phyloP scores from a whole-genome alignment of 2,329 filamentous ascomycete genomes.

The Sarocladium oryzae region DNA sequence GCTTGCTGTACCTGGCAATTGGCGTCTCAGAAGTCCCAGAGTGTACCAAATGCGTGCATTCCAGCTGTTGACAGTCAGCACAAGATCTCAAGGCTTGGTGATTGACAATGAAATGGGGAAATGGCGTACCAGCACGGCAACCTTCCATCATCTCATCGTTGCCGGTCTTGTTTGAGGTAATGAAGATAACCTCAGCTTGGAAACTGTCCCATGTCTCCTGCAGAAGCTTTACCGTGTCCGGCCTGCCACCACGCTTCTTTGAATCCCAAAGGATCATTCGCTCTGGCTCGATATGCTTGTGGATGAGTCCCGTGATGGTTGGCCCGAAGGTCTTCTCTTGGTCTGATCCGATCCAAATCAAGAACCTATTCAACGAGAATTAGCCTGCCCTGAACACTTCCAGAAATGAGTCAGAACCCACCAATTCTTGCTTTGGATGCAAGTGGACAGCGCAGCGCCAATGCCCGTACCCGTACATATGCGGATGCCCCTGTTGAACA shows the following conservation, averaged over 20 bases:
- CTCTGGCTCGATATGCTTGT: constrained; percentile 32
- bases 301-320: constrained; percentile 30
- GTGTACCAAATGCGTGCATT: constrained; percentile 30
- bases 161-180: constrained; percentile 33
- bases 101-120: not conserved
- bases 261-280: constrained; percentile 36
- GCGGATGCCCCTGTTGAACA: constrained; percentile 35
- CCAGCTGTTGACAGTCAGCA: constrained; percentile 19
- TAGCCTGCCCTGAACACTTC: not conserved
- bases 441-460: constrained; percentile 33
- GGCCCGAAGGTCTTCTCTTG: constrained; percentile 35
- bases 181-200: constrained; percentile 36
- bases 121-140: constrained; percentile 27
- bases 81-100: constrained; percentile 11
- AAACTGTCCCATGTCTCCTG: constrained; percentile 32
- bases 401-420: not conserved
- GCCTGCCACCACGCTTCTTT: constrained; percentile 32
- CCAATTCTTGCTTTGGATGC: constrained; percentile 24
- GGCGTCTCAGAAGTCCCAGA: constrained; percentile 30
- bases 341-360: constrained; percentile 36
- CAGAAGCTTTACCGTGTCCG: constrained; percentile 30
- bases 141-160: constrained; percentile 38
- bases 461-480: constrained; percentile 35
- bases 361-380: constrained; percentile 24
- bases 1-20: not conserved